Base-by-base conservation (phyloP, 1,284 basidiomycete species). In the Bondarzewia mesenterica region DNA sequence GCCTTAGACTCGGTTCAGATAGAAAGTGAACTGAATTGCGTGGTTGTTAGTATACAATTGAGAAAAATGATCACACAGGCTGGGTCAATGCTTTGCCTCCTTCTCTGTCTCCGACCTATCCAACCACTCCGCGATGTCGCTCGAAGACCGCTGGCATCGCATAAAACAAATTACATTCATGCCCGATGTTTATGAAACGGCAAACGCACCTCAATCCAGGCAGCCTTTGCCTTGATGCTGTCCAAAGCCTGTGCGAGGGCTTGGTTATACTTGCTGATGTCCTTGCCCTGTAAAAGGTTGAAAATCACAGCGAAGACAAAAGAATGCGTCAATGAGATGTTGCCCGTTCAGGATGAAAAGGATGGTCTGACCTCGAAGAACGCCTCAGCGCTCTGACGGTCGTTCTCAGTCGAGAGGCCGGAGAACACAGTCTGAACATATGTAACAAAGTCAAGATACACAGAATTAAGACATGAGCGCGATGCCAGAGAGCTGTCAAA, bases 91-190 rank as follows among this genome's bases (percentile, higher is more conserved):
- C 29, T 18, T 48, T 20, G 21, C 37, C 20, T 15, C 21, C 14
- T 44, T 46, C 29, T n/a, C n/a, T n/a, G n/a, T n/a, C n/a, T 50
- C 53, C 60, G 66, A 70, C 48, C 67, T 63, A 52, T 70, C 67
- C 49, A 89, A 64, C 87, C 87, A 90, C 48, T 68, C 59, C 46
- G 65, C 57, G 45, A 89, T 67, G 57, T 88, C 82, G 16, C 59
- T 62, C 6, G 69, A 75, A 35, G 80, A 80, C 23, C 76, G 74
- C 78, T 82, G 29, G 12, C 3, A 52, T 37, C n/a, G 6, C n/a
- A 36, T 14, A 27, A 4, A 29, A 26, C 18, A 27, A 10, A 5
- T 16, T 18, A 4, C 35, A 26, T 32, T 18, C 23, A 29, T 5
- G 12, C 12, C 12, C 26, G 10, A 18, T 4, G 6, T 12, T 5